Evolutionary conservation across 352 stramenopile species (phyloP), one percentile per base, ranked within the genome.

Genomic region (Pythium grandisporangium): DNA sequence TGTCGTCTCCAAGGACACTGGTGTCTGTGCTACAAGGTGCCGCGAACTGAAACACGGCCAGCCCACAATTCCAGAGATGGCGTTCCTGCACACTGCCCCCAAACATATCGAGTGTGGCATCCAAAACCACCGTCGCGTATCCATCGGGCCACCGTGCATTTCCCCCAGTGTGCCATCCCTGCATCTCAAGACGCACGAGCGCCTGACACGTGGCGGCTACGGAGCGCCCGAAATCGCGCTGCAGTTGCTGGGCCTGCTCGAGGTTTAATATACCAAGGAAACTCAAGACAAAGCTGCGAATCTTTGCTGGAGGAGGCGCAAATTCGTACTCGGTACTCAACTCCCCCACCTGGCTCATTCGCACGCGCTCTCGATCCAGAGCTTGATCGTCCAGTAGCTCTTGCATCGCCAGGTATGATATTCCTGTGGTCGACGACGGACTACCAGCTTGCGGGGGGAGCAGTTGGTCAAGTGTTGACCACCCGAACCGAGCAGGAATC

Each of bases 51-150:
- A 85, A 83, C 3, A 38, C 55, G 0, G 53, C 57, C 46, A 70
- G 63, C 0, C 73, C 76, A 17, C 76, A 90, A 26, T 85, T 84
- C 73, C 73, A 90, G 0, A 79, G 42, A 51, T 83, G 71, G 1
- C 73, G 48, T 11, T 75, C 55, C 6, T 54, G 52, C 2, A 78
- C 48, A 25, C 64, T 53, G 6, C 61, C 61, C 1, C 60, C 69
- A 38, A 85, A 84, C 60, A 87, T 84, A 3, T 43, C 37, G 14
- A 81, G 60, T 0, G 64, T 46, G 1, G 61, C 55, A 4, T 67
- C 45, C 0, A 90, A 45, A 4, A 85, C 69, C 1, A 53, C 62
- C 3, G 49, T 43, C 12, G 74, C 71, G 12, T 63, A 73, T 5
- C 63, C 71, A 6, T 39, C 41, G 0, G 76, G 69, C 76, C 76